A percentile compares a stretch with the other conserved stretches of the same genome.
These are phyloP conservation scores for Gynochthodes officinalis DNA, from an alignment of 257 asterid species.

Conservation along the genomic window DNA sequence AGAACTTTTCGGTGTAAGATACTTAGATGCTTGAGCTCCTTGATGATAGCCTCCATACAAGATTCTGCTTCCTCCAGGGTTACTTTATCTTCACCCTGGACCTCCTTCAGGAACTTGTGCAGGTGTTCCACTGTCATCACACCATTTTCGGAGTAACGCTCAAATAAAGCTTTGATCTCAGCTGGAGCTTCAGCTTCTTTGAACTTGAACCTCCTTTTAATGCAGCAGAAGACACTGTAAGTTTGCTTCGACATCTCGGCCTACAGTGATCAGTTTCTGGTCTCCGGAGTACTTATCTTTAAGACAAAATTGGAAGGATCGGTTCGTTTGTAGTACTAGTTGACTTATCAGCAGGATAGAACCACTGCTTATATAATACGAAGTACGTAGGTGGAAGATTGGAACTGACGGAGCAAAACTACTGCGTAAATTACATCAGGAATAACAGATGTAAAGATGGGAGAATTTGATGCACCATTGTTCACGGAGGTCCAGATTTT, in stretches of 20 bases:
- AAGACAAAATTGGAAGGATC: too few species aligned
- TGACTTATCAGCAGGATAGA: neutral
- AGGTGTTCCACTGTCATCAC: conserved; percentile 48
- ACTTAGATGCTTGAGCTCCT: conserved; percentile 47
- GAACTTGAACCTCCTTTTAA: conserved; percentile 53
- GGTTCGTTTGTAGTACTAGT: too few species aligned
- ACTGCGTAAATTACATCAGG: neutral
- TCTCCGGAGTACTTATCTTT: too few species aligned
- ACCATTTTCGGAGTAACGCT: conserved; percentile 56
- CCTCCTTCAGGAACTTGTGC: conserved; percentile 53
- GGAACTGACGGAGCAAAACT: neutral
- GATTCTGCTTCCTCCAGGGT: conserved; percentile 45
- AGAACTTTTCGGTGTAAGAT: conserved; percentile 48
- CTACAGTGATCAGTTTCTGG: neutral
- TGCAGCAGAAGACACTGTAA: conserved; percentile 61
- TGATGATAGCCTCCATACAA: conserved; percentile 40
- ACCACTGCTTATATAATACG: neutral
- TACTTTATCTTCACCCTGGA: conserved; percentile 51
- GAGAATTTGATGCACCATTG: neutral
- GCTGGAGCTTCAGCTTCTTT: conserved; percentile 58
- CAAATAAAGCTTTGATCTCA: conserved; percentile 51
- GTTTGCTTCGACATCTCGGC: conserved; percentile 61
- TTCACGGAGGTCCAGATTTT: neutral
- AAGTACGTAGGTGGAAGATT: neutral
- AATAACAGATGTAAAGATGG: neutral